phyloP scores from a whole-genome alignment of 176 grass and related monocot species.

The Calamus simplicifolius region DNA sequence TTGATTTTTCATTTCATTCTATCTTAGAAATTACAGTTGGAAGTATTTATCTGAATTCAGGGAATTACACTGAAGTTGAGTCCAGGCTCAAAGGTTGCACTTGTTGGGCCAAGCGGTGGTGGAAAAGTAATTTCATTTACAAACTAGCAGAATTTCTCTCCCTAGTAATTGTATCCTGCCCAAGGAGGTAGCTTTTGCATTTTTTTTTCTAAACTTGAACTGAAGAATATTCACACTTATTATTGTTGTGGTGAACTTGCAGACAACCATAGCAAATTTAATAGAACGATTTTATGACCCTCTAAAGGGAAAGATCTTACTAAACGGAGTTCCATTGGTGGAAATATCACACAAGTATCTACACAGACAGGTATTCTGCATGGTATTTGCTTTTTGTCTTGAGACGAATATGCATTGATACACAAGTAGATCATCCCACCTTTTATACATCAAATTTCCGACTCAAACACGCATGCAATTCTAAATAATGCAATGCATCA shows the following conservation, averaged over 20 bases:
- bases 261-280: constrained; percentile 99
- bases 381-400: background rate
- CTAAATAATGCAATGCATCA: too few relatives aligned
- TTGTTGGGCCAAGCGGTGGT: constrained; percentile 96
- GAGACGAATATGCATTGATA: too few relatives aligned
- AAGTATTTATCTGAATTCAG: constrained; percentile 23
- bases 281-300: constrained; percentile 98
- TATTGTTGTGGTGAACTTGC: constrained; percentile 23
- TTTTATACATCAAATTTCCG: too few relatives aligned
- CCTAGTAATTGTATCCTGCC: background rate
- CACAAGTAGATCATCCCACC: too few relatives aligned
- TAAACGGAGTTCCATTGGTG: constrained; percentile 67
- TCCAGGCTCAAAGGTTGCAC: constrained; percentile 85
- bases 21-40: background rate
- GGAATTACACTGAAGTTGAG: constrained; percentile 90
- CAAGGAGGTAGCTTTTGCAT: background rate
- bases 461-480: too few relatives aligned
- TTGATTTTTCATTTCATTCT: too few relatives aligned
- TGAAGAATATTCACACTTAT: background rate
- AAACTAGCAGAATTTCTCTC: background rate
- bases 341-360: constrained; percentile 87
- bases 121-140: constrained; percentile 52
- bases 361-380: constrained; percentile 60
- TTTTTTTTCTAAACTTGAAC: background rate
- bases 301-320: constrained; percentile 74